phyloP scores from a whole-genome alignment of 1,284 basidiomycete genomes.

The Ustilago sp. region DNA sequence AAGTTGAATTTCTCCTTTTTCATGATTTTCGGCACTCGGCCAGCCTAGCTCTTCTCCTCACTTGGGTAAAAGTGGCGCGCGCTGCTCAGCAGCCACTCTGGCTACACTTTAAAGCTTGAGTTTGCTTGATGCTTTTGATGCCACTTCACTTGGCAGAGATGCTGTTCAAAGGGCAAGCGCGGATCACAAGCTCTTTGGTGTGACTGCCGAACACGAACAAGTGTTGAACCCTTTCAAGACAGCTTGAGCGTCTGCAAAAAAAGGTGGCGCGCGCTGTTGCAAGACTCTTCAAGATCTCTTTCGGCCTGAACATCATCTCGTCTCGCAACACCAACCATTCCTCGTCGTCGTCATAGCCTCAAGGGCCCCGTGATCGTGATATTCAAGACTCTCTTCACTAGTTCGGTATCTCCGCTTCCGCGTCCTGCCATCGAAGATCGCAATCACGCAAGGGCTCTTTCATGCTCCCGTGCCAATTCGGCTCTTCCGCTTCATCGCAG shows the following conservation, averaged over 20 bases:
- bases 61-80: neutral
- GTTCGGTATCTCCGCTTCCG: neutral
- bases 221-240: constrained; percentile 15
- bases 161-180: neutral
- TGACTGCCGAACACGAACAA: constrained; percentile 10
- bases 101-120: neutral
- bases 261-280: constrained; percentile 8
- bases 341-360: neutral
- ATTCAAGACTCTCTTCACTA: neutral
- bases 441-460: neutral
- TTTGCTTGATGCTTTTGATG: neutral
- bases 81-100: neutral
- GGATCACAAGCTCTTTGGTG: neutral
- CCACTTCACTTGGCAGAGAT: no score
- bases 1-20: neutral
- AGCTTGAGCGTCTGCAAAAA: neutral
- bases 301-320: neutral
- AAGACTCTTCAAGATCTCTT: neutral
- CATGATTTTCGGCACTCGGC: constrained; percentile 8
- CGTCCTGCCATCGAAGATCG: neutral
- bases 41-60: neutral
- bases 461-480: constrained; percentile 7
- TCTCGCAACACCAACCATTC: neutral
- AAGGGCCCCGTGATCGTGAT: neutral
- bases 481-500: constrained; percentile 9